Base-by-base conservation (phyloP, 2,329 filamentous ascomycete species). In the Diplodia scrobiculata region DNA sequence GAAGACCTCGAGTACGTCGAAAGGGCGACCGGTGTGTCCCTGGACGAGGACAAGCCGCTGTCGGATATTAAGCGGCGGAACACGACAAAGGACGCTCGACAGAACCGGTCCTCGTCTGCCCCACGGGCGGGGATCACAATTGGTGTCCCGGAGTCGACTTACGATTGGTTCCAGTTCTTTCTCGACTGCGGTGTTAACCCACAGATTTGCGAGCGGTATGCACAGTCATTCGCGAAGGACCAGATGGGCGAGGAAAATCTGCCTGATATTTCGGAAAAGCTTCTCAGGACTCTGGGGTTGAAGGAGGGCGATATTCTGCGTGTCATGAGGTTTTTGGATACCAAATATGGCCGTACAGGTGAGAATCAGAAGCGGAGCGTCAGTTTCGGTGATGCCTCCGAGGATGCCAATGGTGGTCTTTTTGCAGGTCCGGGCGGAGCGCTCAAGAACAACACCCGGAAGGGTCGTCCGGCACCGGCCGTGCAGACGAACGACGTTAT, bases 141-240 rank as follows among this genome's bases (percentile, higher is more conserved):
- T 36, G 84, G 89, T 70, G 82, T 84, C 73, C 36, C 63, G 25
- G 89, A 88, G 77, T 83, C 90, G 0, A 89, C 95, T 55, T 96
- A 98, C 76, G 95, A 99, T 76, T 99, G 95, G 95, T 99, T 99
- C 74, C 92, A 97, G 75, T 98, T 99, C 81, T 99, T 99, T 83
- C 81, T 99, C 48, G 88, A 89, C 69, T 96, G 92, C 76, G 94
- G 96, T 54, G 92, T 98, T 72, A 90, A 92, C 52, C 91, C 94
- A 58, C 91, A 96, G 67, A 88, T 97, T 53, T 99, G 95, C 78
- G 94, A 98, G 79, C 87, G 95, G 65, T 99, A 99, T 74, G 89
- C 93, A 1, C 91, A 92, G 73, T 91, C 92, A 1, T 99, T 99
- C 74, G 78, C 86, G 55, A 89, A 89, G 73, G 95, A 99, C 74